These are phyloP conservation scores for Mucor indicus DNA, from an alignment of 371 early-diverging fungal species.

Conservation along the genomic window DNA sequence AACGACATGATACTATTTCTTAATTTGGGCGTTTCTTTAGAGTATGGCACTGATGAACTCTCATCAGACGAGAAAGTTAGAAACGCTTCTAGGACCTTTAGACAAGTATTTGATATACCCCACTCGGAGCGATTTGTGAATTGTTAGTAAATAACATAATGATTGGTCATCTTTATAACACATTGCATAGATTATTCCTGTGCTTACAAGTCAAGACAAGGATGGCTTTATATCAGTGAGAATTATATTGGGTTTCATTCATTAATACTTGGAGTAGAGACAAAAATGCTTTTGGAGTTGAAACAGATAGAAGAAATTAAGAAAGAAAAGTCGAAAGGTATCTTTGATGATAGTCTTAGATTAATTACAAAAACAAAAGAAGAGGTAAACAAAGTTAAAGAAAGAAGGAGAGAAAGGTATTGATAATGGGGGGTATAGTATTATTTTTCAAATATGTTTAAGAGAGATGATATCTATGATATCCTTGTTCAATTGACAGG, in stretches of 20 bases:
- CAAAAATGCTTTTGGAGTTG: constrained; percentile 82
- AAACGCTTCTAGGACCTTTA: constrained; percentile 87
- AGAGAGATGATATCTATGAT: constrained; percentile 87
- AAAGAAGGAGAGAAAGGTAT: too few species aligned
- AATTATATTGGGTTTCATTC: constrained; percentile 93
- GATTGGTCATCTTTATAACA: neutral
- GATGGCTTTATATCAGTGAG: constrained; percentile 94
- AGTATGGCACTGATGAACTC: constrained; percentile 72
- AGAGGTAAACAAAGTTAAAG: too few species aligned
- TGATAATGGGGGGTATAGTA: constrained; percentile 55
- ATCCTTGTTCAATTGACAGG: constrained; percentile 85
- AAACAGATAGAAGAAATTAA: constrained; percentile 85
- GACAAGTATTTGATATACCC: constrained; percentile 82
- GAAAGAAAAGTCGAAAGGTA: constrained; percentile 86
- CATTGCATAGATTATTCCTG: constrained; percentile 91
- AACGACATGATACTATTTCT: too few species aligned
- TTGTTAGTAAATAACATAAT: constrained; percentile 51
- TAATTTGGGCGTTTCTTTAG: too few species aligned
- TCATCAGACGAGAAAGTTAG: constrained; percentile 81
- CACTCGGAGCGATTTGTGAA: constrained; percentile 86
- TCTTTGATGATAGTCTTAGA: constrained; percentile 83
- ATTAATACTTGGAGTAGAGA: constrained; percentile 88
- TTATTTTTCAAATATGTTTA: constrained; percentile 90
- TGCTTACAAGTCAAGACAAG: constrained; percentile 84
- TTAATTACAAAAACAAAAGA: constrained; percentile 74